Base-by-base conservation (phyloP, 2,329 filamentous ascomycete species). In the Beauveria medogensis region DNA sequence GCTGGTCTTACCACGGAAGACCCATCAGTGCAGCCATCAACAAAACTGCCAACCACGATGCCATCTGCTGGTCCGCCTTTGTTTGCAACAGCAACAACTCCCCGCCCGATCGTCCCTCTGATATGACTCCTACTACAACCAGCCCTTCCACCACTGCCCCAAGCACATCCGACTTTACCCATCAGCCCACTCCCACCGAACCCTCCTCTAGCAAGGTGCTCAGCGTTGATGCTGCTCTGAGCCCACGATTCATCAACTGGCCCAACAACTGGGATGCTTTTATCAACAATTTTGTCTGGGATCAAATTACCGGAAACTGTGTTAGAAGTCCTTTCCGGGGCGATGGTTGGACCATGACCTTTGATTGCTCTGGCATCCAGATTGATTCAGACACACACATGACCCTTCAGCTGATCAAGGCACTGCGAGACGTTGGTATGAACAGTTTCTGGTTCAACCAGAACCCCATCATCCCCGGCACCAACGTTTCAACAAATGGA, bases 1-100 rank as follows among this genome's bases (percentile, higher is more conserved):
- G 75, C 67, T 77, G 73, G 71, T 74, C 75, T 22, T 77, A 77
- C 58, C 75, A 73, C 59, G 74, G 73, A 43, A 73, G 72, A 8
- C 73, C 73, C 4, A 64, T 77, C 57, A 75, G 75, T 56, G 66
- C 69, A 9, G 73, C 73, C 55, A 65, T 73, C 65, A 75, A 76
- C 67, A 72, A 70, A 65, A 77, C 75, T 22, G 64, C 69, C 62
- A 75, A 69, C 30, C 59, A 70, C 34, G 70, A 75, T 52, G 70
- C 74, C 9, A 68, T 74, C 57, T 77, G 75, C 64, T 70, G 73
- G 67, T 73, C 73, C 44, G 75, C 75, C 3, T 77, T 77, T 65
- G 71, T 77, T 62, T 77, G 75, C 67, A 76, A 77, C 55, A 68
- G 71, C 16, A 69, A 74, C 24, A 66, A 69, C 20, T 60, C 67